Percentiles rank a stretch among this genome's conserved stretches.
These are phyloP conservation scores for Saturnispora sekii DNA, from an alignment of 805 yeast genomes.

Conservation along the genomic window DNA sequence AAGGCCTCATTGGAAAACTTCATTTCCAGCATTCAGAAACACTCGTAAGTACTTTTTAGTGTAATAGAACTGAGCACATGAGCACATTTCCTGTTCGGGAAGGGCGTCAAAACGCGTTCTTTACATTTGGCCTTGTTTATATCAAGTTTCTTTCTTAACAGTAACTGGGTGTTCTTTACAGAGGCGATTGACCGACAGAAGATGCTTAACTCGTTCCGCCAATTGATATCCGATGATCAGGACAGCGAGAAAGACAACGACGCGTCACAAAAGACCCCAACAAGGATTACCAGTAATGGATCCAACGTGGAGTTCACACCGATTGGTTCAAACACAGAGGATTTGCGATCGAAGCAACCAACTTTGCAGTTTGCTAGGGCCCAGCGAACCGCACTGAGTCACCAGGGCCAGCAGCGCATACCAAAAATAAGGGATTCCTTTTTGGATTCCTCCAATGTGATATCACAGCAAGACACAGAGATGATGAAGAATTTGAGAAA, in stretches of 20 bases:
- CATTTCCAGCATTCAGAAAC: slow-evolving; percentile 27
- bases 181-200: background rate
- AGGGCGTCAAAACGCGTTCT: background rate
- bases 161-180: background rate
- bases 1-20: slow-evolving; percentile 47
- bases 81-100: background rate
- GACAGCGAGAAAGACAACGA: slow-evolving; percentile 6
- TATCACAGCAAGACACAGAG: slow-evolving; percentile 5
- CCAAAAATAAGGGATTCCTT: slow-evolving; percentile 1
- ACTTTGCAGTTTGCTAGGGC: slow-evolving; percentile 3
- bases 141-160: too few species aligned
- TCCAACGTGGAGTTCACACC: slow-evolving; percentile 11
- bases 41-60: slow-evolving; percentile 7
- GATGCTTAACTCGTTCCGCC: slow-evolving; percentile 24
- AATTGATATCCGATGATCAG: slow-evolving; percentile 24
- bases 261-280: slow-evolving; percentile 1
- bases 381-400: background rate
- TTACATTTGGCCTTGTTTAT: background rate
- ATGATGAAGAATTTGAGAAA: slow-evolving; percentile 1
- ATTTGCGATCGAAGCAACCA: background rate
- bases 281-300: background rate
- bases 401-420: slow-evolving; percentile 1
- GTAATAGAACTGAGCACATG: background rate
- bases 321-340: slow-evolving; percentile 8
- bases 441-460: background rate